phyloP scores from a whole-genome alignment of 2,329 filamentous ascomycete species.

The Ceratocystis huliohia region DNA sequence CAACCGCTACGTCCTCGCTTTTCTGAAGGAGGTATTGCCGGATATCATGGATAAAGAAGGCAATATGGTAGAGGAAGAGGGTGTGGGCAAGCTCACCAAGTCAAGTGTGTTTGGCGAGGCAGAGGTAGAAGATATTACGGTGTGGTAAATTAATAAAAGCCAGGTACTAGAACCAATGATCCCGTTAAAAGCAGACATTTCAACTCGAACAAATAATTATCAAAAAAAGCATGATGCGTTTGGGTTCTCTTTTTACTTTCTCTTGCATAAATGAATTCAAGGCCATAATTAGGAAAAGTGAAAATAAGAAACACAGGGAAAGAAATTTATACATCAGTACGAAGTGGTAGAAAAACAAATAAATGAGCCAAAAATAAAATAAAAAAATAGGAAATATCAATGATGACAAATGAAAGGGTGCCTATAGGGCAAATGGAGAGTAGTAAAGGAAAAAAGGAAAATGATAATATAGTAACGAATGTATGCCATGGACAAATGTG shows the following conservation, averaged over 20 bases:
- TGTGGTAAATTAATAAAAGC: constrained; percentile 47
- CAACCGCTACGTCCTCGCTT: constrained; percentile 72
- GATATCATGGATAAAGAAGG: constrained; percentile 68
- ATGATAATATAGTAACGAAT: constrained; percentile 6
- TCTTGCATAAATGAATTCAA: not conserved
- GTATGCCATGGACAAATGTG: not conserved
- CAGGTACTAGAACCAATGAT: not conserved
- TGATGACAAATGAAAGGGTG: not conserved
- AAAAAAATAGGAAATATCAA: constrained; percentile 9
- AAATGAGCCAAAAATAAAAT: constrained; percentile 10
- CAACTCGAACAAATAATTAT: not conserved
- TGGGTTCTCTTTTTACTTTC: not conserved
- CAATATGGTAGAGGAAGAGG: constrained; percentile 34
- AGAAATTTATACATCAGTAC: constrained; percentile 1
- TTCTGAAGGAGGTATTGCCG: constrained; percentile 68
- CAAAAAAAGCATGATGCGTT: not conserved
- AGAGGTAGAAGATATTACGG: constrained; percentile 91
- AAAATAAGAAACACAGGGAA: not conserved
- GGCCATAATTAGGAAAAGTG: not conserved
- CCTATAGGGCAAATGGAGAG: not conserved
- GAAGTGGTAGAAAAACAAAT: constrained; percentile 8
- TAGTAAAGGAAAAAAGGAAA: not conserved
- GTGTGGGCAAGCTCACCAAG: constrained; percentile 57
- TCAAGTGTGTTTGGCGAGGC: constrained; percentile 90
- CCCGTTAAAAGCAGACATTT: not conserved